These are phyloP conservation scores for Lachnum nothofagi DNA, from an alignment of 2,329 filamentous ascomycete genomes.

Conservation along the genomic window DNA sequence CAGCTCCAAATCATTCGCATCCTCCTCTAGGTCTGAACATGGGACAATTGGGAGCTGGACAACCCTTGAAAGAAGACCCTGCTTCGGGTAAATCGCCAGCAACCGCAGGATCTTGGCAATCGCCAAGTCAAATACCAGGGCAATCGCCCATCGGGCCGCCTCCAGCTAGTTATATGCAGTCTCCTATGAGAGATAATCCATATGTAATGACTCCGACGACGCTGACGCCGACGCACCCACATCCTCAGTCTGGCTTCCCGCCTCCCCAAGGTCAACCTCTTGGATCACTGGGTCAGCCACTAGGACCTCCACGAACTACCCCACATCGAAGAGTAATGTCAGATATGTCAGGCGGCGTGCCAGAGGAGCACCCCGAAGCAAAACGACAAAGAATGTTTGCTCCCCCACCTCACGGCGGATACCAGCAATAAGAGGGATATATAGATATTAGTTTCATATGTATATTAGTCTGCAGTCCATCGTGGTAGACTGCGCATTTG, in stretches of 20 bases:
- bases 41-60: conserved; percentile 25
- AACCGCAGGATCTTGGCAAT: conserved; percentile 30
- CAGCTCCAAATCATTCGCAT: conserved; percentile 22
- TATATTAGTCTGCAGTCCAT: conserved; percentile 12
- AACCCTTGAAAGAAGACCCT: conserved; percentile 32
- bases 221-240: conserved; percentile 22
- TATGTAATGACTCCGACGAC: conserved; percentile 25
- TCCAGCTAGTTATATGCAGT: conserved; percentile 25
- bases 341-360: conserved; percentile 25
- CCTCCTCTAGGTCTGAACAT: conserved; percentile 29
- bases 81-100: conserved; percentile 32
- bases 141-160: conserved; percentile 26
- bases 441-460: conserved; percentile 6
- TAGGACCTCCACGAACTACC: conserved; percentile 20
- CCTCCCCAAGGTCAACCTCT: conserved; percentile 19
- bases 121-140: conserved; percentile 29
- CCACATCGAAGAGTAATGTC: conserved; percentile 28
- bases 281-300: conserved; percentile 14
- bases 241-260: conserved; percentile 22
- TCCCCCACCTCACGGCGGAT: conserved; percentile 18
- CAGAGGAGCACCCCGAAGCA: conserved; percentile 27
- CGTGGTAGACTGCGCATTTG: not conserved
- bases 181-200: conserved; percentile 26
- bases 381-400: conserved; percentile 33
- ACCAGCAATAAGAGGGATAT: conserved; percentile 17